phyloP scores from a whole-genome alignment of 148 eudicot species.

The Rhododendron williamsianum region DNA sequence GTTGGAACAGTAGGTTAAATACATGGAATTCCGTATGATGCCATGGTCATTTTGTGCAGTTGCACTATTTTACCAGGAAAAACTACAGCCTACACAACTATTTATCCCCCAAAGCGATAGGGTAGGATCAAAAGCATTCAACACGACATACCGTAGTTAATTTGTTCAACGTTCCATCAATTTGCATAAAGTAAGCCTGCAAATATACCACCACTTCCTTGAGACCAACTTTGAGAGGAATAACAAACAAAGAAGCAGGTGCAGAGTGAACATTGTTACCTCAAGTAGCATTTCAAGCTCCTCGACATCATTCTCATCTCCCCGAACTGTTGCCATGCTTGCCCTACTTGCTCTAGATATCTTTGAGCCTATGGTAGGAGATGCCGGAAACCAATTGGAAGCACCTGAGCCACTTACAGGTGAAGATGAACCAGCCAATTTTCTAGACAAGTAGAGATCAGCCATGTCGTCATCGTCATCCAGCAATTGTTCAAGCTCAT shows the following conservation, averaged over 20 bases:
- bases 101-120: background rate
- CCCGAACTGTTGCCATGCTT: slow-evolving; percentile 47
- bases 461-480: slow-evolving; percentile 85
- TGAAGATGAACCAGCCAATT: slow-evolving; percentile 39
- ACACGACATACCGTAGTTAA: slow-evolving; percentile 47
- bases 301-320: slow-evolving; percentile 71
- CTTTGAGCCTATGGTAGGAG: slow-evolving; percentile 59
- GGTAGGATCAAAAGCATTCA: background rate
- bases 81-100: background rate
- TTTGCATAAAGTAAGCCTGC: slow-evolving; percentile 83
- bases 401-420: slow-evolving; percentile 58
- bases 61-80: background rate
- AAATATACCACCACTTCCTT: slow-evolving; percentile 12
- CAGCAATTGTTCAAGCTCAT: slow-evolving; percentile 73
- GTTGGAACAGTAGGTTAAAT: background rate
- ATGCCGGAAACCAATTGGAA: slow-evolving; percentile 33
- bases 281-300: slow-evolving; percentile 76
- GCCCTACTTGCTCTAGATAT: slow-evolving; percentile 68
- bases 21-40: background rate
- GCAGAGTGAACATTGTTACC: slow-evolving; percentile 25
- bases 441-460: slow-evolving; percentile 71
- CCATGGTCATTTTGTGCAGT: background rate
- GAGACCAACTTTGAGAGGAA: slow-evolving; percentile 13
- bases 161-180: slow-evolving; percentile 66
- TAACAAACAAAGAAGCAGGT: background rate